These are phyloP conservation scores for Fusarium musae DNA, from an alignment of 2,329 filamentous ascomycete genomes.

Conservation along the genomic window DNA sequence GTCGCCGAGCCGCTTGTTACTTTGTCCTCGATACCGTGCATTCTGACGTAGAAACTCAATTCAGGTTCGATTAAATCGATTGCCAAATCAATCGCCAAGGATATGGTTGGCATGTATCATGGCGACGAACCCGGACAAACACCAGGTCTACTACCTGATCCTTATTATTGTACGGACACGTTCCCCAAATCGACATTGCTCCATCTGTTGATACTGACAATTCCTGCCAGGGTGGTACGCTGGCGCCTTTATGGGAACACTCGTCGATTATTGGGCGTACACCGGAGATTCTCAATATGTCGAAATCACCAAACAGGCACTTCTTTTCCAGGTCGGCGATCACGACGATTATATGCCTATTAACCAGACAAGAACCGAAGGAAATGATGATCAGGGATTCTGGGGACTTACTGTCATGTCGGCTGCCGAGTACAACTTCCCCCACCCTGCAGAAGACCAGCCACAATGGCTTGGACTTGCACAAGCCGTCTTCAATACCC, in stretches of 20 bases:
- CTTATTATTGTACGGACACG: conserved; percentile 63
- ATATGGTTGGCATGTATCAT: conserved; percentile 57
- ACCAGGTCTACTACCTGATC: conserved; percentile 63
- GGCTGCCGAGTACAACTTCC: conserved; percentile 76
- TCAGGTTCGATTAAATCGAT: conserved; percentile 62
- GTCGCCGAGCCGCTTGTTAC: not conserved
- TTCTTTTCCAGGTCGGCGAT: conserved; percentile 79
- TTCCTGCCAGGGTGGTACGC: conserved; percentile 71
- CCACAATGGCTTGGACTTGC: conserved; percentile 78
- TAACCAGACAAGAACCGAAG: conserved; percentile 74
- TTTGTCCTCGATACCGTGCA: not conserved
- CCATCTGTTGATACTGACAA: conserved; percentile 6
- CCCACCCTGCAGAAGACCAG: conserved; percentile 63
- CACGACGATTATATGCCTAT: conserved; percentile 81
- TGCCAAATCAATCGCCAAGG: conserved; percentile 62
- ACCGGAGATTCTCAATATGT: conserved; percentile 81
- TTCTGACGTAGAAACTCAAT: conserved; percentile 1
- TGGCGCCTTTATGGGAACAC: conserved; percentile 75
- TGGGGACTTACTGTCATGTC: conserved; percentile 78
- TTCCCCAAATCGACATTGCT: not conserved
- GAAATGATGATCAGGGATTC: conserved; percentile 81
- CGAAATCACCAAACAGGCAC: conserved; percentile 70
- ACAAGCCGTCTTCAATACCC: conserved; percentile 84
- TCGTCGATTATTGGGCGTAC: conserved; percentile 88
- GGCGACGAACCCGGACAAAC: conserved; percentile 62